Conservation (phyloP, 1,284 basidiomycete genomes). For the Polyporus tsugae region DNA sequence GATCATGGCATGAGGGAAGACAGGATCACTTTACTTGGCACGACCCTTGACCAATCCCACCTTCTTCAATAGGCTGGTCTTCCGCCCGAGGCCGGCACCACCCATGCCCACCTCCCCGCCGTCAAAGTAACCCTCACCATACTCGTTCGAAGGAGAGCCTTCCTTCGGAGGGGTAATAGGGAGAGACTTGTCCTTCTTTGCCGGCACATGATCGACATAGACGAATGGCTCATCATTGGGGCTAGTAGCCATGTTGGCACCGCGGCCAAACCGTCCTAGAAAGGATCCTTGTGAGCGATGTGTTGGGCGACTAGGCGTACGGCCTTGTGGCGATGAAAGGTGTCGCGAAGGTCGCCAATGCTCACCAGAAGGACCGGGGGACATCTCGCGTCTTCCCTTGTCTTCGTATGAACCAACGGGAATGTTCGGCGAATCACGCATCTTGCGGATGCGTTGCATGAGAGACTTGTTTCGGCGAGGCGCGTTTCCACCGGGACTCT, state of each 20-base stretch:
- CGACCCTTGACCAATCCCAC: constrained; percentile 72
- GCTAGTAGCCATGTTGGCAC: constrained; percentile 38
- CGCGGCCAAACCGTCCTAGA: constrained; percentile 71
- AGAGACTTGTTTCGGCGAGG: constrained; percentile 81
- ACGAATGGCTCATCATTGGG: constrained; percentile 65
- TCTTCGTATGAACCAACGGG: constrained; percentile 62
- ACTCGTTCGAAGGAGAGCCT: constrained; percentile 17
- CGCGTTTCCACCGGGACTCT: constrained; percentile 43
- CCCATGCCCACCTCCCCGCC: constrained; percentile 41
- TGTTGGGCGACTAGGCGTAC: constrained; percentile 54
- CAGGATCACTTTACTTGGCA: constrained; percentile 24
- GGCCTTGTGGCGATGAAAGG: constrained; percentile 29
- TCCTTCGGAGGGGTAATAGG: constrained; percentile 54
- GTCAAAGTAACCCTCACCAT: constrained; percentile 56
- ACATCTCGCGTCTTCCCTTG: constrained; percentile 49
- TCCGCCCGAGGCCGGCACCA: constrained; percentile 66
- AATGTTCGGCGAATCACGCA: constrained; percentile 83
- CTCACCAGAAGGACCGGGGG: constrained; percentile 58
- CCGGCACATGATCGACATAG: constrained; percentile 56
- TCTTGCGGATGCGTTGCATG: constrained; percentile 85
- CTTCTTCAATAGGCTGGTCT: constrained; percentile 81
- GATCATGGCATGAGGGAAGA: background rate
- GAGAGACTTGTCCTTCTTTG: constrained; percentile 65
- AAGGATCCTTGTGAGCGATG: constrained; percentile 77
- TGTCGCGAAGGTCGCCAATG: constrained; percentile 35